Conservation (phyloP, 805 yeast species). For the Yarrowia sp. region DNA sequence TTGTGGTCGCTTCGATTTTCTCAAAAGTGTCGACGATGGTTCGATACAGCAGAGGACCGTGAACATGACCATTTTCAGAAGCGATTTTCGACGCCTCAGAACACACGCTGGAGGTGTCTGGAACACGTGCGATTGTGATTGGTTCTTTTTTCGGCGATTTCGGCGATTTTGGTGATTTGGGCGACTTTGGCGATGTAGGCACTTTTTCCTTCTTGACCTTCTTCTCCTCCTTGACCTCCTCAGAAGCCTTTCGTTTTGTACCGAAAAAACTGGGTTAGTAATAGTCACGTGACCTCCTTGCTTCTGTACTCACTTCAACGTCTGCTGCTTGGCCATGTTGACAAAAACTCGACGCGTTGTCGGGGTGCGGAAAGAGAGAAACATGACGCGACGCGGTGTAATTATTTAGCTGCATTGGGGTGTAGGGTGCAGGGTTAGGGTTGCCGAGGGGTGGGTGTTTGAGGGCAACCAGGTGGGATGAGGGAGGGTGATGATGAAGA, state of each 20-base stretch:
- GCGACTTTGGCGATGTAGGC: not conserved
- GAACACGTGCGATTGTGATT: not conserved
- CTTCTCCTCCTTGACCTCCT: not conserved
- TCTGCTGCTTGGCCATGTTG: slow-evolving; percentile 28
- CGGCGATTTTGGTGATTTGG: not conserved
- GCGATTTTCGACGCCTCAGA: not conserved
- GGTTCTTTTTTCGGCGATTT: not conserved
- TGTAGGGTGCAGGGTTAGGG: not conserved
- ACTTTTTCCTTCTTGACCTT: not conserved
- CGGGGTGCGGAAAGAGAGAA: slow-evolving; percentile 23
- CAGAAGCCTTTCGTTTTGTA: slow-evolving; percentile 19
- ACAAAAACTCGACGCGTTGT: slow-evolving; percentile 15
- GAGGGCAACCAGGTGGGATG: no score
- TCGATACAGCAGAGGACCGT: slow-evolving; percentile 40
- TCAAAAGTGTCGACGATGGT: slow-evolving; percentile 66
- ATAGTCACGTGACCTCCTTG: no score
- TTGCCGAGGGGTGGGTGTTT: not conserved
- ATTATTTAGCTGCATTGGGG: not conserved
- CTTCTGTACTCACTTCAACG: slow-evolving; percentile 28
- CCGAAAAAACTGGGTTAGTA: slow-evolving; percentile 17
- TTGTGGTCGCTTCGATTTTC: slow-evolving; percentile 72
- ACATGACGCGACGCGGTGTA: slow-evolving; percentile 26
- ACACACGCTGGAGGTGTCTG: not conserved
- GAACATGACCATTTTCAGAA: not conserved
- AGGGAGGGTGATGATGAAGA: no score